Base-by-base conservation (phyloP, 306 rosid species). In the Castanea sativa region DNA sequence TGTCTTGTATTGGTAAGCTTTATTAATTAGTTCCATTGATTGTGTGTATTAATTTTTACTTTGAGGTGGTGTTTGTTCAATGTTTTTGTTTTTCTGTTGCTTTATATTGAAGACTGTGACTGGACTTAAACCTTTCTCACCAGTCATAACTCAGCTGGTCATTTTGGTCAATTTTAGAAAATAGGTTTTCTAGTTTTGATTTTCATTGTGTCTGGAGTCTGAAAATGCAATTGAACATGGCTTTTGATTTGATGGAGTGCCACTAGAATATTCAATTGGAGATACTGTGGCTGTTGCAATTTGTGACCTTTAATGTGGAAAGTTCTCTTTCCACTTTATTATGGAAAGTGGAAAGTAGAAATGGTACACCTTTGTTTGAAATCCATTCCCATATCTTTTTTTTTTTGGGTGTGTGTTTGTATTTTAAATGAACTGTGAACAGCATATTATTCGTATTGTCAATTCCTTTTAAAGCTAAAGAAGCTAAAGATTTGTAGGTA, bases 1-100 rank as follows among this genome's bases (percentile, higher is more conserved):
- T 94, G 75, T 88, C 98, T 64, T 94, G 98, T 82, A 91, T 92
- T 18, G 97, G 98, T 94, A 89, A 85, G 90, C 51, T 11, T 27
- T 30, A 55, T 23, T 74, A 61, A 71, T 32, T 32, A 15, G 5
- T 74, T n/a, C 25, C 55, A 7, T 74, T 57, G 33, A 49, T 79
- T 25, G 6, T 73, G 49, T 60, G 60, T 79, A 43, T 63, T 33
- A n/a, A 12, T 13, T 72, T 11, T 67, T 73, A 33, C 15, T 33
- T 65, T 64, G 43, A 29, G 4, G 20, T 5, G 35, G 7, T 71
- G n/a, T 20, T 41, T 55, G 27, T 67, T 67, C 55, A 25, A 32
- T 27, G 25, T 10, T 23, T 52, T 67, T 1, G 1, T 19, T 30
- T 63, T 63, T 30, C 4, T 32, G 5, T 64, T 29, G 11, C 43